These are phyloP conservation scores for Cairneyella variabilis DNA, from an alignment of 495 filamentous ascomycete species.

Conservation along the genomic window DNA sequence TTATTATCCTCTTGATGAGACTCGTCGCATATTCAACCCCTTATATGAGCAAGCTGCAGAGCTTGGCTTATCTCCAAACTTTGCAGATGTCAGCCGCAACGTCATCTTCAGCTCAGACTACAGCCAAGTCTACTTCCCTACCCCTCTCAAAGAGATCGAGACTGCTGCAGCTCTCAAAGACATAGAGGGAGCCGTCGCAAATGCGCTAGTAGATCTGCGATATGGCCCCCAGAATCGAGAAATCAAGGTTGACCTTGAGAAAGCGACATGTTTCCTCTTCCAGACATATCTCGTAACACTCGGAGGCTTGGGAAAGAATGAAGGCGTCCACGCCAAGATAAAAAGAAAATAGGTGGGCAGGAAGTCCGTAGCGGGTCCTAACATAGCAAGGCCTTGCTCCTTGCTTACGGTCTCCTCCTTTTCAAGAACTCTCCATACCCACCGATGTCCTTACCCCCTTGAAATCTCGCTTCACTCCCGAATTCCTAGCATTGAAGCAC, in stretches of 20 bases:
- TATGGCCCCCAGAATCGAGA: neutral
- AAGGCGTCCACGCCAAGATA: neutral
- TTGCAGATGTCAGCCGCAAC: constrained; percentile 32
- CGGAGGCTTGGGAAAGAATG: constrained; percentile 3
- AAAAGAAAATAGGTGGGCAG: neutral
- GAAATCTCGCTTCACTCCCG: neutral
- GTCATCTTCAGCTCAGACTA: constrained; percentile 40
- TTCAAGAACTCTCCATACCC: neutral
- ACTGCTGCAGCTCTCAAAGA: constrained; percentile 12
- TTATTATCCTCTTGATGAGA: neutral
- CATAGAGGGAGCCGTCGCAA: constrained; percentile 2
- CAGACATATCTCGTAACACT: constrained; percentile 11
- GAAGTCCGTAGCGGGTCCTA: neutral
- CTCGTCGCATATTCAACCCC: constrained; percentile 31
- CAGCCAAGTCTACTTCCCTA: constrained; percentile 39
- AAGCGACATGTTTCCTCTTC: constrained; percentile 7
- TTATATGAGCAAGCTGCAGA: constrained; percentile 39
- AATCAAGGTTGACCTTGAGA: constrained; percentile 7
- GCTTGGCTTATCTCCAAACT: constrained; percentile 34
- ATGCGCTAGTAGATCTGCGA: constrained; percentile 1
- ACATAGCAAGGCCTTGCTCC: neutral
- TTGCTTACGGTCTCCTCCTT: neutral
- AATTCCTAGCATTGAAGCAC: neutral
- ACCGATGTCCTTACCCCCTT: neutral
- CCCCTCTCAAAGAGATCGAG: constrained; percentile 15